Evolutionary conservation across 345 rosid species (phyloP).

Genomic region (Streptanthus diversifolius): DNA sequence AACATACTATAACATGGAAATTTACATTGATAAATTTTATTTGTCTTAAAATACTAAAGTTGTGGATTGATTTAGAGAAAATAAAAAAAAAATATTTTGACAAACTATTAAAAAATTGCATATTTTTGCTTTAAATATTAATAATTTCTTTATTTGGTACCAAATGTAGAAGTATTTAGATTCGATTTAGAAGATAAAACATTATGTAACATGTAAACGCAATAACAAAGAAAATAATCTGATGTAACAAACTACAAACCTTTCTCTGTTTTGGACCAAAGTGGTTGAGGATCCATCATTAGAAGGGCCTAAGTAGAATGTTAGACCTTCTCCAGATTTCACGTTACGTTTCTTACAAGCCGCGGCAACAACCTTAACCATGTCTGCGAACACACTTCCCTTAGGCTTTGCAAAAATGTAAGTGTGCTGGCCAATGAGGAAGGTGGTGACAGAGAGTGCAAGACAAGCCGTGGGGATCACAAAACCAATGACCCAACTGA

Average conservation of each 20-base stretch:
- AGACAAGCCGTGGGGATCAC: slow-evolving; percentile 61
- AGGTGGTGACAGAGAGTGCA: slow-evolving; percentile 41
- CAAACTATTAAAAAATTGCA: background rate
- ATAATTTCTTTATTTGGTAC: background rate
- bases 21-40: background rate
- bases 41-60: background rate
- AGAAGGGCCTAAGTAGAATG: slow-evolving; percentile 24
- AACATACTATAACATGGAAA: background rate
- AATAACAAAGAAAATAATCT: background rate
- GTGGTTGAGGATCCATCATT: slow-evolving; percentile 21
- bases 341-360: slow-evolving; percentile 43
- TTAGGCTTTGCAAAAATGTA: slow-evolving; percentile 47
- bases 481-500: slow-evolving; percentile 67
- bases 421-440: slow-evolving; percentile 52
- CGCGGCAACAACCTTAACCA: slow-evolving; percentile 49
- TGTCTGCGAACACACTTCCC: slow-evolving; percentile 53
- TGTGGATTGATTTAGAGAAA: background rate
- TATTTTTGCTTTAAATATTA: background rate
- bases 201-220: background rate
- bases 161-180: background rate
- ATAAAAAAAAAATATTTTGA: background rate
- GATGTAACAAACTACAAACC: slow-evolving; percentile 6
- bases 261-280: slow-evolving; percentile 15
- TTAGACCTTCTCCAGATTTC: slow-evolving; percentile 8
- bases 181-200: background rate